phyloP scores from a whole-genome alignment of 768 basidiomycete genomes.

The Kwoniella sp. region DNA sequence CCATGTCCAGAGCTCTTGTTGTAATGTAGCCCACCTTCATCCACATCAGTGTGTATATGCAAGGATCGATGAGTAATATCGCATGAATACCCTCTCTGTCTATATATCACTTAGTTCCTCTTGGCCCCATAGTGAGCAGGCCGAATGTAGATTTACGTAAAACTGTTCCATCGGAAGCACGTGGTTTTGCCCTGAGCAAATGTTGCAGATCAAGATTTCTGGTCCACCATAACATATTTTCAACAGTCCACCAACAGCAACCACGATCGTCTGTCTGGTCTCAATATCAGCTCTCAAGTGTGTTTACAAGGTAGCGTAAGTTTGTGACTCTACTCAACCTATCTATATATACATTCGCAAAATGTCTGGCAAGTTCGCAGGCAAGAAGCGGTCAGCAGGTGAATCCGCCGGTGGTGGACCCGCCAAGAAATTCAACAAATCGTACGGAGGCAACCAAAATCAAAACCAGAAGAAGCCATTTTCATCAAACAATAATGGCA shows the following conservation, averaged over 20 bases:
- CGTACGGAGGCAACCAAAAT: not conserved
- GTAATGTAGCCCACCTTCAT: too few species aligned
- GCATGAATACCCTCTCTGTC: too few species aligned
- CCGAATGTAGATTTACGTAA: too few species aligned
- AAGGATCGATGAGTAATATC: too few species aligned
- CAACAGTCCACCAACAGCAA: not conserved
- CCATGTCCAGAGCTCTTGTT: too few species aligned
- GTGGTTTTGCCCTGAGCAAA: not conserved
- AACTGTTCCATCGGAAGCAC: not conserved
- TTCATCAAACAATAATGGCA: not conserved
- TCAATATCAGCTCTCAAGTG: too few species aligned
- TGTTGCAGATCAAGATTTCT: conserved; percentile 7
- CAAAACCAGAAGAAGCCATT: not conserved
- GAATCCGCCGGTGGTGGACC: not conserved
- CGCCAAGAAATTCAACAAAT: conserved; percentile 1
- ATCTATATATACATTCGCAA: not conserved
- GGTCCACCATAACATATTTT: conserved; percentile 5
- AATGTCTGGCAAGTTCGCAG: not conserved
- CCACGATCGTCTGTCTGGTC: too few species aligned
- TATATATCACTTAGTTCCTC: too few species aligned
- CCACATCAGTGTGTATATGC: too few species aligned
- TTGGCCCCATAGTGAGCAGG: too few species aligned
- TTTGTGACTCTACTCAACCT: too few species aligned
- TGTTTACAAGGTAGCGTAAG: too few species aligned
- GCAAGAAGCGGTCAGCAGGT: conserved; percentile 7